Evolutionary conservation across 2,329 filamentous ascomycete species (phyloP), one percentile per base, ranked within the genome.

Genomic region (Cladosporium cucumerinum): DNA sequence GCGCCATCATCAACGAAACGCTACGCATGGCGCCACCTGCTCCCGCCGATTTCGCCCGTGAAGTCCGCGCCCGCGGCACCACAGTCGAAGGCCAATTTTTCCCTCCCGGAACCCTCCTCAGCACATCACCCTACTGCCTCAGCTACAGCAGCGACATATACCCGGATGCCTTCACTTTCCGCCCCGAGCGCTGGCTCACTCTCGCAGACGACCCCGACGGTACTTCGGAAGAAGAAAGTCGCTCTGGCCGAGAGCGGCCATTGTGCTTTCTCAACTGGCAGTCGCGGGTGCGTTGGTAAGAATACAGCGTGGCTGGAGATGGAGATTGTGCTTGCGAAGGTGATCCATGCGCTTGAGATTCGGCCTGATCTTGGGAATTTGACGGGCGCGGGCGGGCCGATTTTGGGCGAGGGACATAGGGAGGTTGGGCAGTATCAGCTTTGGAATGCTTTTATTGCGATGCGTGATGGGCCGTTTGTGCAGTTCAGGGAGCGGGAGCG

Each of bases 231-330:
- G 60, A 62, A 6, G 60, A 62, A 62, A 25, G 60, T 70, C n/a
- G 67, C 66, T 7, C 10, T 66, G 11, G 89, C 90, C 1, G 85
- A 89, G 62, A 83, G 82, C 57, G 90, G 90, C 0, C 93, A 91
- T 77, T 92, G 89, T 67, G 88, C 91, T 2, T 92, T 92, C 71
- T 88, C 85, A 55, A 80, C 90, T 67, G 89, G 89, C 0, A 86
- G 87, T 0, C 79, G 89, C 16, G 88, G 88, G 2, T 92, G 89
- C 71, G 90, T 91, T 64, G 89, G 89, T 0, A 91, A 91, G 57
- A 62, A 69, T 23, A 49, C 67, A 59, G 67, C 67, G 3, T 69
- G 67, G 66, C 16, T 69, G 62, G 67, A 69, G 54, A 67, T 69
- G 67, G 61, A 66, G 67, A 62, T 69, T 16, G 66, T 69, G 7